These are phyloP conservation scores for Kondoa malvinella DNA, from an alignment of 768 basidiomycete species.

Conservation along the genomic window DNA sequence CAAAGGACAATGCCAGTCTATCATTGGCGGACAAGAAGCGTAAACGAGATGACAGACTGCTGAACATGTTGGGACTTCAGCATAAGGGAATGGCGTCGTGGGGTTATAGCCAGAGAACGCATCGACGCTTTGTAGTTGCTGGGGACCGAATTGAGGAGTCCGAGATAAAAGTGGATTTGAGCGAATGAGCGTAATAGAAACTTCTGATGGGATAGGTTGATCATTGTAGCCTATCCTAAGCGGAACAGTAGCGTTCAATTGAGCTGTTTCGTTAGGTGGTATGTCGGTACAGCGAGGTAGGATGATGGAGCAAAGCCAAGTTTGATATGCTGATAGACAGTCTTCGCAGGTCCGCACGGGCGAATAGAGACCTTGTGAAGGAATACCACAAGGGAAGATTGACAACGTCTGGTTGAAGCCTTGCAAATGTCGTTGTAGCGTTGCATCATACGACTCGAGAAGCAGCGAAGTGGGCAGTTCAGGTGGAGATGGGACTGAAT, in stretches of 20 bases:
- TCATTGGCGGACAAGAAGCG: slow-evolving; percentile 56
- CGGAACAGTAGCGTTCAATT: background rate
- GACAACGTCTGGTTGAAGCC: slow-evolving; percentile 60
- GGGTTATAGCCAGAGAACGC: background rate
- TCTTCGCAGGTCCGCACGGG: slow-evolving; percentile 58
- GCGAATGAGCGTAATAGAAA: slow-evolving; percentile 13
- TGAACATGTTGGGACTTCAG: slow-evolving; percentile 56
- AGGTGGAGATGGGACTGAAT: slow-evolving; percentile 50
- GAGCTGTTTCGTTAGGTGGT: slow-evolving; percentile 7
- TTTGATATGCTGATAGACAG: slow-evolving; percentile 54
- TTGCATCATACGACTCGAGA: slow-evolving; percentile 35
- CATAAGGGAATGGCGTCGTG: slow-evolving; percentile 36
- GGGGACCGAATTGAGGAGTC: slow-evolving; percentile 21
- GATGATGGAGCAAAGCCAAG: slow-evolving; percentile 58
- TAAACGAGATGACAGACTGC: slow-evolving; percentile 59
- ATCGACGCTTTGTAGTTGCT: slow-evolving; percentile 10
- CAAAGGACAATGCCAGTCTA: slow-evolving; percentile 39
- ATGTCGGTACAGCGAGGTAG: slow-evolving; percentile 58
- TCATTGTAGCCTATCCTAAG: slow-evolving; percentile 1
- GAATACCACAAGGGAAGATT: slow-evolving; percentile 52
- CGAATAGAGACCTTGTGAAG: slow-evolving; percentile 39
- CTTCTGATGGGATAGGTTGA: slow-evolving; percentile 10
- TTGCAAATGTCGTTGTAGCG: slow-evolving; percentile 37
- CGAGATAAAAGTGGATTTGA: slow-evolving; percentile 20
- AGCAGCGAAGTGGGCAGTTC: slow-evolving; percentile 55